A percentile compares a stretch with the other conserved stretches of the same genome.
Conservation (phyloP, 1,284 basidiomycete genomes). For the Athelia psychrophila region DNA sequence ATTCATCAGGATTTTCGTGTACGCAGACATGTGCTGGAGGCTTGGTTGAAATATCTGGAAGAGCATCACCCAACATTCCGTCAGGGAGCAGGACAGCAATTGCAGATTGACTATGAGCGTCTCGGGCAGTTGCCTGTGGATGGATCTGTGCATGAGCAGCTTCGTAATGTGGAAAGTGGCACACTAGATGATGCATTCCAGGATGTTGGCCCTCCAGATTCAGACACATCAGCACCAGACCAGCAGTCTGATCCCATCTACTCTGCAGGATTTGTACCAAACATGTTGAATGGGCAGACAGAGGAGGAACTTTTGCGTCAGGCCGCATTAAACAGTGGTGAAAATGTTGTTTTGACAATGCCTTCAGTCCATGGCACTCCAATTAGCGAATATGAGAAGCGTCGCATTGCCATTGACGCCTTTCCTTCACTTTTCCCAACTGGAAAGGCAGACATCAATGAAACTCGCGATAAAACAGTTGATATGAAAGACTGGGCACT, state of each 20-base stretch:
- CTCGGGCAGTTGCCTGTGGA: background rate
- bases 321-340: background rate
- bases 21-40: background rate
- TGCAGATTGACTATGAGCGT: background rate
- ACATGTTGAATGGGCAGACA: background rate
- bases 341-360: background rate
- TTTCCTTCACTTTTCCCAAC: background rate
- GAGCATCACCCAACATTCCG: background rate
- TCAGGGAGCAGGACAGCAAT: conserved; percentile 4
- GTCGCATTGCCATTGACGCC: background rate
- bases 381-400: background rate
- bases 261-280: background rate
- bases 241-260: background rate
- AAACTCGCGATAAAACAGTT: background rate
- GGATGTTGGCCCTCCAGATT: background rate
- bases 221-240: background rate
- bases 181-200: background rate
- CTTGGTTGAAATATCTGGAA: background rate
- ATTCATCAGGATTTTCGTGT: background rate
- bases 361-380: background rate
- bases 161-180: background rate
- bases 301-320: background rate
- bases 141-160: background rate
- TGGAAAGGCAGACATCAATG: background rate
- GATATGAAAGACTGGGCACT: background rate